Base-by-base conservation (phyloP, 1,139 yeast species). In the Saccharomyces hybrid region DNA sequence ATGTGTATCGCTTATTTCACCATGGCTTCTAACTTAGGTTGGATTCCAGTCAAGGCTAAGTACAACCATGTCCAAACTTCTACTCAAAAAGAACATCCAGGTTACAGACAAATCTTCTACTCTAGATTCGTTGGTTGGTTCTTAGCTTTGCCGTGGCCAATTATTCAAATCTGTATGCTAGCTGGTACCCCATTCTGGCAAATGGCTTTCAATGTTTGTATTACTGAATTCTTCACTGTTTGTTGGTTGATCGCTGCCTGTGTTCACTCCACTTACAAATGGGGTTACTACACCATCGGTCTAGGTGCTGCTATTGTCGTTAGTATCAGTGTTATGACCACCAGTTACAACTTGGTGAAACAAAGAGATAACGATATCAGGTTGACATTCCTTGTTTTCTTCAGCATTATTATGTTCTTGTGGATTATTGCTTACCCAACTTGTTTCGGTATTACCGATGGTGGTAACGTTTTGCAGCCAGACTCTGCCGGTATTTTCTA, bases 111-210 rank as follows among this genome's bases (percentile, higher is more conserved):
- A 70, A 74, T 84, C 61, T 85, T 83, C 67, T 85, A 84, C 65
- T 78, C 80, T 28, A 79, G 83, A 67, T 84, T 75, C 64, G 75
- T 85, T 62, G 89, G 85, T 53, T 85, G 86, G 84, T 83, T 84
- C 70, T 71, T 83, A 65, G 75, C 82, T 34, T 79, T 79, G 74
- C 86, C 87, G 55, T 74, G 79, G 61, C 75, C 76, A 47, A 69
- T 82, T 56, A 65, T 77, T 52, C 75, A 78, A 52, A 73, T 79
- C 53, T 80, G 78, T 53, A 69, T 79, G 51, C 68, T 80, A 34
- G 75, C 79, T 51, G 74, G 74, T 59, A 70, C 79, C 47, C 63
- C 73, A 27, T 61, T 71, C 62, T 68, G 74, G 56, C 71, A 74
- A 50, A 70, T 72, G 55, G 64, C 73, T 42, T 71, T 73, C 64